Evolutionary conservation across 257 asterid genomes (phyloP), one percentile per base, ranked within the genome.

Genomic region (Paraleonurus japonicus): DNA sequence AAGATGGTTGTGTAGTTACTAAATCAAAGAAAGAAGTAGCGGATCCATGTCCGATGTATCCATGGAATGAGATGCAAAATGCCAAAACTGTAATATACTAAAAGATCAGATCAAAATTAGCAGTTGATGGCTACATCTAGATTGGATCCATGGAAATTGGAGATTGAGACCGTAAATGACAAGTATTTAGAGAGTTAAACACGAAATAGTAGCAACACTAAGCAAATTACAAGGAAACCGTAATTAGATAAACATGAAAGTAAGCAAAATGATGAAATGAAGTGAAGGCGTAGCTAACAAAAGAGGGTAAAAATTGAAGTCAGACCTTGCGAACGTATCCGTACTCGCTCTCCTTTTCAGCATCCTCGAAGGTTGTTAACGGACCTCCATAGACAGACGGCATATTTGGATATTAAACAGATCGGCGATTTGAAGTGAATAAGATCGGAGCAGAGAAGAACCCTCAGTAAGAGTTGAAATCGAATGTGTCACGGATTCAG

Each of bases 281-380:
- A 77, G 30, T 11, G 60, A 58, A 70, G 20, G 66, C 47, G 12
- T 23, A 5, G 12, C 48, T 28, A 78, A 50, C 33, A 53, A 72
- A 13, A 7, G 8, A 1, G 28, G 13, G 7, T 30, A 63, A 50
- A 75, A 58, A 12, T 24, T 33, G 50, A 43, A 78, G 62, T 16
- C 58, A 22, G 35, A 94, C 99, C 97, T 94, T 94, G 78, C 99
- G 90, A 62, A 94, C 99, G 76, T 94, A 94, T 23, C 99, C 99
- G 57, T 88, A 94, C 90, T 94, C 99, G 95, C 96, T 91, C 88
- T 94, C 99, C 97, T 94, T 94, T 75, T 94, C 96, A 69, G 97
- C 94, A 85, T 94, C 99, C 87, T 94, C 96, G 81, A 94, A 94
- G 65, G 99, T 94, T 27, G 99, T 94, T 69, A 94, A 2, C 7